These are phyloP conservation scores for Thermoascus crustaceus DNA, from an alignment of 2,329 filamentous ascomycete species.

Conservation along the genomic window DNA sequence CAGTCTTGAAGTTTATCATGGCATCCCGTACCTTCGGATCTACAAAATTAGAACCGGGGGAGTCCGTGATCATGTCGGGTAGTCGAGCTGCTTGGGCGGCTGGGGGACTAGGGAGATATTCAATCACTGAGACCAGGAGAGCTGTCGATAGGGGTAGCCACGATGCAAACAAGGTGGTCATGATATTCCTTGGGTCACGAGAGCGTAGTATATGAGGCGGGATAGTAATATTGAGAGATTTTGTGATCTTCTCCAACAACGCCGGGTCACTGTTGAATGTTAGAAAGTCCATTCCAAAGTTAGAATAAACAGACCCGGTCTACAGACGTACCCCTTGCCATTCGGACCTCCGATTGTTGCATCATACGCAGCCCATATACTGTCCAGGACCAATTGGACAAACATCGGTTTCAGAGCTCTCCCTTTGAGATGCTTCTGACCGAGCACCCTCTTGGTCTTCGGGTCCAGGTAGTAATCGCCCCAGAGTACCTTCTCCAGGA, in stretches of 20 bases:
- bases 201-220: slow-evolving; percentile 77
- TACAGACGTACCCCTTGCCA: slow-evolving; percentile 62
- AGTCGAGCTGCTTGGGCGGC: slow-evolving; percentile 72
- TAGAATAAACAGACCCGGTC: slow-evolving; percentile 15
- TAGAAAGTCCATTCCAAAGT: slow-evolving; percentile 23
- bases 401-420: slow-evolving; percentile 92
- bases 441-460: slow-evolving; percentile 89
- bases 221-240: slow-evolving; percentile 75
- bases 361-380: slow-evolving; percentile 91
- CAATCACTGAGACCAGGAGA: slow-evolving; percentile 84
- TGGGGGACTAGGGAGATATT: slow-evolving; percentile 79
- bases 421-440: slow-evolving; percentile 86
- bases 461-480: slow-evolving; percentile 94
- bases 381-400: slow-evolving; percentile 90
- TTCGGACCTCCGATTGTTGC: slow-evolving; percentile 76
- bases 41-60: slow-evolving; percentile 67
- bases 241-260: slow-evolving; percentile 88
- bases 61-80: slow-evolving; percentile 67
- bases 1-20: slow-evolving; percentile 70
- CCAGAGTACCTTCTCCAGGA: slow-evolving; percentile 92
- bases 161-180: slow-evolving; percentile 76
- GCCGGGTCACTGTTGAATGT: slow-evolving; percentile 54
- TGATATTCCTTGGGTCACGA: slow-evolving; percentile 70
- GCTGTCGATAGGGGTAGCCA: slow-evolving; percentile 94
- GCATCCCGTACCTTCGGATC: slow-evolving; percentile 64